Evolutionary conservation across 768 basidiomycete genomes (phyloP), one percentile per base, ranked within the genome.

Genomic region (Gymnopilus dilepis): DNA sequence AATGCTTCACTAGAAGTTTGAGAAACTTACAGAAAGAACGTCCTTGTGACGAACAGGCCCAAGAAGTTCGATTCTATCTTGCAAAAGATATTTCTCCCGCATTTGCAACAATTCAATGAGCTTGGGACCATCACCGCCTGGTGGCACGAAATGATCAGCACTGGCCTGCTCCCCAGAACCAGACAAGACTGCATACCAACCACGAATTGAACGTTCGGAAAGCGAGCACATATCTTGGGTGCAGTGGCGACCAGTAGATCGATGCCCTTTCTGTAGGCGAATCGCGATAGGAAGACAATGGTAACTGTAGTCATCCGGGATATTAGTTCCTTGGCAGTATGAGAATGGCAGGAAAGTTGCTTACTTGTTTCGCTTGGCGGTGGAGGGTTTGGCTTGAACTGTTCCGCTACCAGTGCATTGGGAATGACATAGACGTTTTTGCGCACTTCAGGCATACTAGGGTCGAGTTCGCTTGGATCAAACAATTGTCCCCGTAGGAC

Each of bases 241-340:
- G 94, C 92, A 0, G 92, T 91, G 1, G 94, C 95, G 0, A 99
- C 92, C 5, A 99, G 85, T 2, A 99, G 85, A 70, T 99, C 97
- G 55, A 99, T 89, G 0, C 97, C 97, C 78, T 99, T 99, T 51
- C 97, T 86, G 69, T 99, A 98, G 0, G 92, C 94, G 30, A 99
- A 79, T 13, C 97, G 87, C 2, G 95, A 94, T 11, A 99, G 74
- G 12, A 97, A 86, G 3, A 99, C 88, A 45, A 99, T 92, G 2
- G 91, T 97, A 59, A 98, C 96, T 97, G 69, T 8, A 26, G 47
- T 15, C 41, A 86, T 3, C 98, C 87, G 47, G 97, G 91, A 59
- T 97, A 94, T 96, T 68, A n/a, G 26, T 53, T 6, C 38, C 24
- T 50, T 6, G 28, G 31, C 15, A 65, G 47, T 26, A 41, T 56